Evolutionary conservation across 179 eudicot species (phyloP).

Genomic region (Heliamphora pulchella): DNA sequence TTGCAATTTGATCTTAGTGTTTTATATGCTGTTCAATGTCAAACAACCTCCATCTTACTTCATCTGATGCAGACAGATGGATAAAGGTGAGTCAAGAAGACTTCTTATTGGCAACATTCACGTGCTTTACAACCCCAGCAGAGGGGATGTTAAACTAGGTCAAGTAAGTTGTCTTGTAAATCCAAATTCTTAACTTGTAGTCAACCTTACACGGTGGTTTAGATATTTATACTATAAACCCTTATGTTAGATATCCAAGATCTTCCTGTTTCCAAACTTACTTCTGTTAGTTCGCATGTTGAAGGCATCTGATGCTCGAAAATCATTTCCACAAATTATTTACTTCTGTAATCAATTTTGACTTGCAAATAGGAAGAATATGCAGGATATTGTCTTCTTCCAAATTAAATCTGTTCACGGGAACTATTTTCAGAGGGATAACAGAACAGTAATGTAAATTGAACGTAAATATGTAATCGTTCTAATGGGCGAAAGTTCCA

Average conservation of each 20-base stretch:
- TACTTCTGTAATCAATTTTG: not conserved
- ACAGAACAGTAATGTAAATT: not conserved
- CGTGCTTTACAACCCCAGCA: slow-evolving; percentile 28
- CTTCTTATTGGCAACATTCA: slow-evolving; percentile 29
- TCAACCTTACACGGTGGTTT: not conserved
- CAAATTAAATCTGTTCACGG: not conserved
- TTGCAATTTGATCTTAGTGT: slow-evolving; percentile 7
- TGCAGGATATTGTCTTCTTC: not conserved
- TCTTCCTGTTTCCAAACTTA: not conserved
- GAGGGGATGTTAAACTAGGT: slow-evolving; percentile 33
- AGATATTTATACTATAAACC: not conserved
- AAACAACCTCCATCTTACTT: slow-evolving; percentile 17
- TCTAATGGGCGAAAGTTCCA: not conserved
- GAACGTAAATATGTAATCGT: not conserved
- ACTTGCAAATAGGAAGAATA: not conserved
- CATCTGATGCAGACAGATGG: slow-evolving; percentile 27
- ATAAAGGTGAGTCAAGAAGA: slow-evolving; percentile 19
- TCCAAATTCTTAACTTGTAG: not conserved
- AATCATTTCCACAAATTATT: slow-evolving; percentile 2
- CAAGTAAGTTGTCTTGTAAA: slow-evolving; percentile 25
- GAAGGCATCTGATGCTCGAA: not conserved
- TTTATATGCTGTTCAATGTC: slow-evolving; percentile 9
- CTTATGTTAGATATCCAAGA: not conserved
- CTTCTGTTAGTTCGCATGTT: not conserved
- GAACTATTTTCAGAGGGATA: too few species aligned